Base-by-base conservation (phyloP, 768 basidiomycete species). In the Rhizopogon vinicolor region DNA sequence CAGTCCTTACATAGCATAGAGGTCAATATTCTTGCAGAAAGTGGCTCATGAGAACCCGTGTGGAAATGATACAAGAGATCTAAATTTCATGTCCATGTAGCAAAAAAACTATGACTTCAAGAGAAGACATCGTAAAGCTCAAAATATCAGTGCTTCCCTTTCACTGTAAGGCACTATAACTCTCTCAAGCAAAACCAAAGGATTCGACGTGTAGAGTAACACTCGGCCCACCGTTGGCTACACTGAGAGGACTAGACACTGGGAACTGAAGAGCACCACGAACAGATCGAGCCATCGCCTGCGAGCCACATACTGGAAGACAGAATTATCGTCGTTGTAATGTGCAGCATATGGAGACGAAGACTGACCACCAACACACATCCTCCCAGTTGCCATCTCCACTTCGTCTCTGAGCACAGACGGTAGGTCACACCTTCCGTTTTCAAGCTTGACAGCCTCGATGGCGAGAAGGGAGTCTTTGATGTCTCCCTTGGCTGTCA, bases 141-240 rank as follows among this genome's bases (percentile, higher is more conserved):
- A 44, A 44, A 28, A 25, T 5, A 25, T 25, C 25, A 0, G 25
- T 25, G 25, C 4, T 25, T 25, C 25, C 4, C 3, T 5, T 25
- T 25, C 25, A 25, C 25, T 25, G 4, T 25, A 25, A 25, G 25
- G 4, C 22, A 4, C 5, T 25, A 25, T 25, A n/a, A 45, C 3
- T 46, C n/a, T 13, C 33, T 49, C 19, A 64, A 51, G 65, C 61
- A 31, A 63, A 70, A n/a, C 75, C 76, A 51, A 76, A 78, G 0
- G 74, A 70, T 61, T 82, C 81, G 8, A 81, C 68, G 59, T 78
- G 75, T 25, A 82, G 62, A 9, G 66, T 59, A 12, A 81, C 72
- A 42, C 71, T 77, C 31, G 80, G 75, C 1, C 22, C 22, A 22
- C 22, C 22, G 22, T 22, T 22, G 22, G 22, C 22, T 22, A 22